Evolutionary conservation across 2,329 filamentous ascomycete genomes (phyloP), one percentile per base, ranked within the genome.

Genomic region (Dendryphion nanum): DNA sequence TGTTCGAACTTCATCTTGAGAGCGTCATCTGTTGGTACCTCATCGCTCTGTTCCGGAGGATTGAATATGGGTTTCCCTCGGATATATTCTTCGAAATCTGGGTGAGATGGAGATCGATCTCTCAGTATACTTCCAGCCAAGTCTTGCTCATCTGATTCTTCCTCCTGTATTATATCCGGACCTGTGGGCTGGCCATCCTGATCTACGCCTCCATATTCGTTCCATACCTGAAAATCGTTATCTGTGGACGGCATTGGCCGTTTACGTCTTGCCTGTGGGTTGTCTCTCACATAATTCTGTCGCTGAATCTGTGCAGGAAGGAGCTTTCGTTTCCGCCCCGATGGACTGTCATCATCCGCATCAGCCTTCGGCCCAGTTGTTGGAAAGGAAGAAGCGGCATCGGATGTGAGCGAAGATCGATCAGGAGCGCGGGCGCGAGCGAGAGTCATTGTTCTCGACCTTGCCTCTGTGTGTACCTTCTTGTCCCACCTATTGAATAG

Each of bases 1-100:
- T 4, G 14, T 21, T 29, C 37, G 10, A 30, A 14, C 33, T 51
- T 55, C 13, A 53, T 33, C 6, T 35, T 41, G 3, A 59, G 24
- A 8, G 23, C 23, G n/a, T 8, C 10, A n/a, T 26, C 23, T n/a
- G 10, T 10, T 26, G 10, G 10, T 10, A 26, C 23, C 23, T 8
- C 10, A n/a, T 26, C 23, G n/a, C n/a, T n/a, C n/a, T n/a, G n/a
- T n/a, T n/a, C n/a, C n/a, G n/a, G n/a, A 10, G 23, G 23, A 10
- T 8, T n/a, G 23, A n/a, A 10, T n/a, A 3, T n/a, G n/a, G n/a
- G 23, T 10, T 8, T 26, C n/a, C 10, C 23, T 10, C 23, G 23
- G n/a, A 26, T n/a, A 26, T 26, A 26, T 8, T 26, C n/a, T n/a
- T 10, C n/a, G 23, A 26, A 26, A n/a, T 26, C 23, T 8, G 23